Base-by-base conservation (phyloP, 495 filamentous ascomycete species). In the Collariella sp. region DNA sequence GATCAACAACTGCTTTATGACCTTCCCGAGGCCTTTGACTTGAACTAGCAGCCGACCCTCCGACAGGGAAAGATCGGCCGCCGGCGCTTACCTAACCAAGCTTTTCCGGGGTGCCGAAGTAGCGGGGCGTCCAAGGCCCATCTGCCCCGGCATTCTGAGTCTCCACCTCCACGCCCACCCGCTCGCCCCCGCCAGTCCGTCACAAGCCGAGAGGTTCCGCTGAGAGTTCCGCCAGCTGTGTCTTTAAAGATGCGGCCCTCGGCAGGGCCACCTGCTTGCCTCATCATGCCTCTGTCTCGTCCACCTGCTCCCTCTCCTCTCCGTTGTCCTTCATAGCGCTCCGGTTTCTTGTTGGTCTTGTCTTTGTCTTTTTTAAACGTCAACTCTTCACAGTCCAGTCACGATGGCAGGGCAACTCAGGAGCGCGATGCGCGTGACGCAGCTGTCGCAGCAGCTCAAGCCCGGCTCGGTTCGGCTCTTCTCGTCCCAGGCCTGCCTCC, bases 401-500 rank as follows among this genome's bases (percentile, higher is more conserved):
- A 44, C 29, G 7, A 61, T 64, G 62, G 36, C 52, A 42, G 59
- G 36, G 52, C 58, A 53, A 34, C 34, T 66, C 9, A 33, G 64
- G 38, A 20, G 45, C 26, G 50, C 57, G 7, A 18, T 62, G 55
- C 62, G 62, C 24, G 42, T 59, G 31, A 29, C 57, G 44, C 54
- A 50, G 40, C 51, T 59, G 36, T 34, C 57, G 44, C 54, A 50
- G 40, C 51, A 56, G n/a, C 50, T 59, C 13, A 36, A 40, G 10
- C 24, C 36, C 57, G 60, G 48, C 53, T 73, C 80, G 47, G 54
- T 62, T 62, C 79, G 87, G 55, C 76, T 82, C 53, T 88, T 96
- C 67, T 85, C 81, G 59, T 77, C 79, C 34, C 77, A 85, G 56
- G 65, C 79, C 33, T 66, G 72, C 26, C 68, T 70, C n/a, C 72